Evolutionary conservation across 768 basidiomycete genomes (phyloP).

Genomic region (Candolleomyces efflorescens): DNA sequence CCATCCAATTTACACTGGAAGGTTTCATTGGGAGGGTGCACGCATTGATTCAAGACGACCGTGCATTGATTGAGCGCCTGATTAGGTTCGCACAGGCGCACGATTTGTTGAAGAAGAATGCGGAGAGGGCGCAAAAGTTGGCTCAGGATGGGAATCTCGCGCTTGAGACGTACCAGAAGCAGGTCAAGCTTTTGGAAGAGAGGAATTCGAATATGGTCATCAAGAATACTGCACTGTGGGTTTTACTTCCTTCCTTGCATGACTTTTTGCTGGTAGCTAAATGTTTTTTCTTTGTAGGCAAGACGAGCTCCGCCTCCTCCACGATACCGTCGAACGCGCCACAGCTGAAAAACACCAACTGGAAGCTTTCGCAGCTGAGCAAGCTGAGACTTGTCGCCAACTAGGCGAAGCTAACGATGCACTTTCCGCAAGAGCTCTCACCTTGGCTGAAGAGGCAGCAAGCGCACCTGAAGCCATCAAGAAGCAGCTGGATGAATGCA

Average conservation of each 20-base stretch:
- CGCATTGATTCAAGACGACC: constrained; percentile 79
- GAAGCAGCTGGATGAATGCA: constrained; percentile 49
- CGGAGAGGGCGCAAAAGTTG: constrained; percentile 86
- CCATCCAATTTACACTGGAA: constrained; percentile 62
- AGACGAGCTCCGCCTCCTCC: constrained; percentile 61
- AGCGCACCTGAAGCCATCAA: constrained; percentile 52
- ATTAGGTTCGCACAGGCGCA: constrained; percentile 86
- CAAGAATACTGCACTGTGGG: constrained; percentile 56
- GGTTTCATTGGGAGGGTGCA: constrained; percentile 76
- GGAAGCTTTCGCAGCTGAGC: constrained; percentile 65
- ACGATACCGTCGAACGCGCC: constrained; percentile 56
- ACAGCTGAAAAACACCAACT: constrained; percentile 61
- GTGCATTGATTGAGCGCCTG: constrained; percentile 77
- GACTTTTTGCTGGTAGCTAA: constrained; percentile 1
- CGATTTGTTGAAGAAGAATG: constrained; percentile 88
- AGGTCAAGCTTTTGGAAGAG: constrained; percentile 77
- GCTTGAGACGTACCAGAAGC: constrained; percentile 88
- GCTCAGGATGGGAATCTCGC: constrained; percentile 77
- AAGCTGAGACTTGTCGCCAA: constrained; percentile 68
- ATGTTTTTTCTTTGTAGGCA: too few relatives aligned
- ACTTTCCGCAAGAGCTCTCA: constrained; percentile 67
- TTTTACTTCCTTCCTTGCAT: constrained; percentile 10
- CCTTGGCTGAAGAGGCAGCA: constrained; percentile 67
- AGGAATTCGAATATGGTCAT: constrained; percentile 51
- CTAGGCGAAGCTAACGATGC: constrained; percentile 76